A percentile compares a stretch with the other conserved stretches of the same genome.
These are phyloP conservation scores for Sarcodon aspratus DNA, from an alignment of 768 basidiomycete genomes.

Conservation along the genomic window DNA sequence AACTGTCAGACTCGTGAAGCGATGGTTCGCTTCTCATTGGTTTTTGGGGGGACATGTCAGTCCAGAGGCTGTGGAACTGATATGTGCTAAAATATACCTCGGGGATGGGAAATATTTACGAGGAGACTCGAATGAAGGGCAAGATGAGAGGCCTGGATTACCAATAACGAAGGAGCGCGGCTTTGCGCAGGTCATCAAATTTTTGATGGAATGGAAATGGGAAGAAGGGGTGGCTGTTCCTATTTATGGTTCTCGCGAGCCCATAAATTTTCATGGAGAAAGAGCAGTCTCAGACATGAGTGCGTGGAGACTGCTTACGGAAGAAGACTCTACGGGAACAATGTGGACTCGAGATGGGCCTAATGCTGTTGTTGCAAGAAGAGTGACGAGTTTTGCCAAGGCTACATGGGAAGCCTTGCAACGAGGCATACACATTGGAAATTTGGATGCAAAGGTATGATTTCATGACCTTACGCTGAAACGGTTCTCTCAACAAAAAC, in stretches of 20 bases:
- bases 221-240: conserved; percentile 64
- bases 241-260: conserved; percentile 33
- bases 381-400: conserved; percentile 61
- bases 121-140: conserved; percentile 15
- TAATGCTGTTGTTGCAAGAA: conserved; percentile 58
- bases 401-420: conserved; percentile 59
- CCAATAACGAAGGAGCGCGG: conserved; percentile 75
- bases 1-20: conserved; percentile 80
- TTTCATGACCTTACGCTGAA: not conserved
- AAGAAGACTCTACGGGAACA: conserved; percentile 59
- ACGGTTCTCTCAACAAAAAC: conserved; percentile 16
- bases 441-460: not conserved
- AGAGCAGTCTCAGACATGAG: conserved; percentile 19
- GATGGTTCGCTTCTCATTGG: conserved; percentile 91
- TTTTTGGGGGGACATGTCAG: conserved; percentile 63
- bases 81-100: conserved; percentile 74
- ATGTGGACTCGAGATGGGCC: conserved; percentile 70
- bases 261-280: conserved; percentile 10
- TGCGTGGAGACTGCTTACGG: conserved; percentile 75
- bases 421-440: conserved; percentile 31
- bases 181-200: conserved; percentile 61
- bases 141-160: conserved; percentile 27
- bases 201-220: conserved; percentile 82
- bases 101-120: conserved; percentile 25
- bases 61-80: conserved; percentile 73